A percentile compares a stretch with the other conserved stretches of the same genome.
Conservation (phyloP, 352 stramenopile genomes). For the Blastocystis sp. region DNA sequence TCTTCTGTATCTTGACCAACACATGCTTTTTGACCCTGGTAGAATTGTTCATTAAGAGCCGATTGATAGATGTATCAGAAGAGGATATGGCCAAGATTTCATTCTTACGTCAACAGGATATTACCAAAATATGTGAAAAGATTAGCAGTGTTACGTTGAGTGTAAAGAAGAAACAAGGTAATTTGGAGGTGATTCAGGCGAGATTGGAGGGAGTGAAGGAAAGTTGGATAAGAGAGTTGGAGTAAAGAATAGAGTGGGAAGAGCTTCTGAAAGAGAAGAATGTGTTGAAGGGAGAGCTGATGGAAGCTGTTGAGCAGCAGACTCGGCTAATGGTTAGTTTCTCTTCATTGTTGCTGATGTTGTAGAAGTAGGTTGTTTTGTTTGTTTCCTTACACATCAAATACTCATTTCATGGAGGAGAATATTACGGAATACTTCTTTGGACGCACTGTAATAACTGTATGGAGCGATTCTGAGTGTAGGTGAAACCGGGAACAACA, state of each 20-base stretch:
- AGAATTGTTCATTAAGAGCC: no score
- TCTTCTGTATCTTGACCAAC: constrained; percentile 25
- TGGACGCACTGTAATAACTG: neutral
- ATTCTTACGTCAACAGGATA: constrained; percentile 37
- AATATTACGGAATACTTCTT: constrained; percentile 52
- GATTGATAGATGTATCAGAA: neutral
- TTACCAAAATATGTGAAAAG: neutral
- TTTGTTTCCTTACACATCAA: neutral
- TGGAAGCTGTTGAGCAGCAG: constrained; percentile 29
- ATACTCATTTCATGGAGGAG: neutral
- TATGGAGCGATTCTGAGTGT: neutral
- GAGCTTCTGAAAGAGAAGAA: neutral
- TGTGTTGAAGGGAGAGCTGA: constrained; percentile 54
- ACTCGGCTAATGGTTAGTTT: neutral
- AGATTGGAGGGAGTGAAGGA: neutral
- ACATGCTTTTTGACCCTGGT: neutral
- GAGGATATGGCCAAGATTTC: constrained; percentile 36
- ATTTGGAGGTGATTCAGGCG: neutral
- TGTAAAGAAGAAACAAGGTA: neutral
- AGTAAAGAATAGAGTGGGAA: constrained; percentile 32
- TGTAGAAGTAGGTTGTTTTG: neutral
- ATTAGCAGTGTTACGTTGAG: neutral
- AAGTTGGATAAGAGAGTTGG: neutral
- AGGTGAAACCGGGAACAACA: constrained; percentile 54
- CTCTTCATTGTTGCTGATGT: neutral